Conservation (phyloP, 495 filamentous ascomycete genomes). For the Neurospora tetrasperma region DNA sequence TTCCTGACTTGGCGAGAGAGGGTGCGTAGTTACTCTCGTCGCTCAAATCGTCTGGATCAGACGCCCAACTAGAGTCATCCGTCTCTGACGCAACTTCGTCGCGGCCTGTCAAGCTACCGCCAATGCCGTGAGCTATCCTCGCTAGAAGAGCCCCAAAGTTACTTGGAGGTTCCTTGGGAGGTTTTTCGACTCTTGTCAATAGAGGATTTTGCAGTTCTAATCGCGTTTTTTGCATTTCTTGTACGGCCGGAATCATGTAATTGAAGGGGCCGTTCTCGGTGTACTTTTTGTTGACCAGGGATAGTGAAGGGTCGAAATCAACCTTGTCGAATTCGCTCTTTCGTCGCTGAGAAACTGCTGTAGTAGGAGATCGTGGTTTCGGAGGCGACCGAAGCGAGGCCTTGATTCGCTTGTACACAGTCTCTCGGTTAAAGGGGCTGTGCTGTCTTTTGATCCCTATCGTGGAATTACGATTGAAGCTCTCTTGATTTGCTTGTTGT, state of each 20-base stretch:
- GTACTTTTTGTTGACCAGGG: conserved; percentile 41
- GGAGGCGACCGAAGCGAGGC: conserved; percentile 24
- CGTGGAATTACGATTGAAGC: conserved; percentile 19
- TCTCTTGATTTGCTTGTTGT: conserved; percentile 20
- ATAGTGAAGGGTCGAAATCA: conserved; percentile 37
- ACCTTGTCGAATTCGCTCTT: conserved; percentile 40
- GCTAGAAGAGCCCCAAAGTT: conserved; percentile 25
- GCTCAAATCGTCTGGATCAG: conserved; percentile 41
- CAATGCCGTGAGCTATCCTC: conserved; percentile 18
- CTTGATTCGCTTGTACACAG: conserved; percentile 41
- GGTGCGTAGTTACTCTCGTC: conserved; percentile 31
- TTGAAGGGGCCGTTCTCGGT: conserved; percentile 38
- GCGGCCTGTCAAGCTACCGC: conserved; percentile 17
- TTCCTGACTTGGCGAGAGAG: conserved; percentile 35
- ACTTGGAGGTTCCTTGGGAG: conserved; percentile 27
- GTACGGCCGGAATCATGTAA: conserved; percentile 20
- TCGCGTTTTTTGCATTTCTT: conserved; percentile 10
- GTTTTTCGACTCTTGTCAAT: conserved; percentile 7
- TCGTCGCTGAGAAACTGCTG: conserved; percentile 6
- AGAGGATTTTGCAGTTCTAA: not conserved
- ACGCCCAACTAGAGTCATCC: conserved; percentile 34
- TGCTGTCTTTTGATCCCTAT: conserved; percentile 28
- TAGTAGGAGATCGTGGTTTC: conserved; percentile 4
- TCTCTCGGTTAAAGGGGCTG: conserved; percentile 42
- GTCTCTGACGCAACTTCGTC: conserved; percentile 35